phyloP scores from a whole-genome alignment of 2,329 filamentous ascomycete species.

The Fusarium sacchari region DNA sequence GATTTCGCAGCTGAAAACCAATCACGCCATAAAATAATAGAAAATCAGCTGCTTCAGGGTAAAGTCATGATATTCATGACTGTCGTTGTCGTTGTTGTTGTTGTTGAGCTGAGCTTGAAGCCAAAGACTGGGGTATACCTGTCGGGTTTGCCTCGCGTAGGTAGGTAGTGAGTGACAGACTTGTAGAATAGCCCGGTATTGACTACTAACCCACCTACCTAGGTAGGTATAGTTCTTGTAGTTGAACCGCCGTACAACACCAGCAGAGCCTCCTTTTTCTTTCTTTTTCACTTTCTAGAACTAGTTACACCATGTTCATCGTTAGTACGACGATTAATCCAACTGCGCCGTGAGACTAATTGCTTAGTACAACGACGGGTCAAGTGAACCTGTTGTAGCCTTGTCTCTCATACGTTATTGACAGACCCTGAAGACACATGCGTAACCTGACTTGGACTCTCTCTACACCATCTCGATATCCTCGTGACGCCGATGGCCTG shows the following conservation, averaged over 20 bases:
- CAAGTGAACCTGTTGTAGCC: neutral
- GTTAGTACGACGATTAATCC: neutral
- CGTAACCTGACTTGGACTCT: neutral
- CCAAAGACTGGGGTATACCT: neutral
- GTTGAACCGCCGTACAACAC: neutral
- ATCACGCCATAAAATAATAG: neutral
- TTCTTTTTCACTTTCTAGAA: neutral
- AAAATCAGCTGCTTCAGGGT: neutral
- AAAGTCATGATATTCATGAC: neutral
- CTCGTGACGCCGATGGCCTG: conserved; percentile 6
- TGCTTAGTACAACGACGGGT: neutral
- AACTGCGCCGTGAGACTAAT: neutral
- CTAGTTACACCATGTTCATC: neutral
- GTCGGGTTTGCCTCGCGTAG: neutral
- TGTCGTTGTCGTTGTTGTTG: no score
- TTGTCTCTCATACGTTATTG: neutral
- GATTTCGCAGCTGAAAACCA: neutral
- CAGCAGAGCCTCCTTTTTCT: conserved; percentile 1
- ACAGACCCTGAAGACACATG: neutral
- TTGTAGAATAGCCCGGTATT: no score
- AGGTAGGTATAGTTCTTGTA: neutral
- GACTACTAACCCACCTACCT: no score
- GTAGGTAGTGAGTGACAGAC: neutral
- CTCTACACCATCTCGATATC: conserved; percentile 12
- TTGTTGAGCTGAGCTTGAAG: neutral